These are phyloP conservation scores for Dysphania ambrosioides DNA, from an alignment of 148 eudicot species.

Conservation along the genomic window DNA sequence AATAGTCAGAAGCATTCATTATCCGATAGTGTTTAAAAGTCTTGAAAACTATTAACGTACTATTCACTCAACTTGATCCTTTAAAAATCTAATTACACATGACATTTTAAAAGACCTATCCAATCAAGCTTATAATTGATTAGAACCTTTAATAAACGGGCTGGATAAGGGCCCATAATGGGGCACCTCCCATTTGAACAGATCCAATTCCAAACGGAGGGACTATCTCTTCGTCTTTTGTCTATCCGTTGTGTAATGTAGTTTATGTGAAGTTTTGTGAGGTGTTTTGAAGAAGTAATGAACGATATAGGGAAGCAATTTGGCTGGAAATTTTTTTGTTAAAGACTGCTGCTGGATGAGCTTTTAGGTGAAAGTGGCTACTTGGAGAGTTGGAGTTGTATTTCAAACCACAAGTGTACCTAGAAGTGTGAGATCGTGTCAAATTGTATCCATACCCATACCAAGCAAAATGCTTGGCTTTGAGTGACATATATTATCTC, in stretches of 20 bases:
- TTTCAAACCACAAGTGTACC: neutral
- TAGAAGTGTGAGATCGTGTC: neutral
- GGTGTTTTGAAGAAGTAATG: neutral
- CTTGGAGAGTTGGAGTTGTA: neutral
- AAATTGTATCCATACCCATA: neutral
- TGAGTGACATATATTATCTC: neutral
- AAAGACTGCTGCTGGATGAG: neutral
- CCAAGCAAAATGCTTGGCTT: neutral
- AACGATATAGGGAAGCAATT: neutral
- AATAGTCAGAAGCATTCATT: too few species aligned
- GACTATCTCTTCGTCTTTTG: neutral
- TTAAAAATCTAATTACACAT: too few species aligned
- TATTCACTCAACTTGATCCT: too few species aligned
- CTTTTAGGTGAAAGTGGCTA: neutral
- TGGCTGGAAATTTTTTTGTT: neutral
- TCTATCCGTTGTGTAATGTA: neutral
- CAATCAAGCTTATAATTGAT: too few species aligned
- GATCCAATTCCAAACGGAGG: neutral
- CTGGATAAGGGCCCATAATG: too few species aligned
- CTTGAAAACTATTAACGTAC: too few species aligned
- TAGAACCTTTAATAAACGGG: too few species aligned
- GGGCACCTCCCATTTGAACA: too few species aligned
- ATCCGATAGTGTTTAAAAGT: too few species aligned
- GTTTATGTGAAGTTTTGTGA: neutral
- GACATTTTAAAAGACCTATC: too few species aligned